Percentiles rank a stretch among this genome's conserved stretches.
phyloP scores from a whole-genome alignment of 2,329 filamentous ascomycete genomes.

The Fusarium sp. region DNA sequence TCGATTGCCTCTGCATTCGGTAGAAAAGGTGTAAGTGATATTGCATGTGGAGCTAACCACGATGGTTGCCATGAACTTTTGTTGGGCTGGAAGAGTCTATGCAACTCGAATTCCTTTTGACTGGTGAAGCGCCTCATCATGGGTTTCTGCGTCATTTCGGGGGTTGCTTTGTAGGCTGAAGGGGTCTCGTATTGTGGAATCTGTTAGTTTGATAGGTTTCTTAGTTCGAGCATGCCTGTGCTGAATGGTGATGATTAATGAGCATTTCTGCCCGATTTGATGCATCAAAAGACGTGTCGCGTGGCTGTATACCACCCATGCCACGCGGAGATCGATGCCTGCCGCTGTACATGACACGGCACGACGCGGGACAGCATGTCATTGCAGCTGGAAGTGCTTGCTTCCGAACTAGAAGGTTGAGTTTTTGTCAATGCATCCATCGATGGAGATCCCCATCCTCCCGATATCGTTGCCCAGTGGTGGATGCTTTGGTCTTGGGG shows the following conservation, averaged over 20 bases:
- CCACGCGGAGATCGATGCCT: slow-evolving; percentile 10
- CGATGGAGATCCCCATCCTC: not conserved
- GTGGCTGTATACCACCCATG: not conserved
- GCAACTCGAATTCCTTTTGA: slow-evolving; percentile 4
- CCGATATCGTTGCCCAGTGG: slow-evolving; percentile 1
- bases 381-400: slow-evolving; percentile 4
- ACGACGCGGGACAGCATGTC: slow-evolving; percentile 15
- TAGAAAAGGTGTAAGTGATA: not conserved
- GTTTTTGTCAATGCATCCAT: not conserved
- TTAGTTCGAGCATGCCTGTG: not conserved
- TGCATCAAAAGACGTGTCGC: not conserved
- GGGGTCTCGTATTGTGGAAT: not conserved
- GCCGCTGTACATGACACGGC: not conserved
- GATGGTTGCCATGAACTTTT: slow-evolving; percentile 15
- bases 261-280: not conserved
- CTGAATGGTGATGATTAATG: not conserved
- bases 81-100: slow-evolving; percentile 11
- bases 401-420: not conserved
- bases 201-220: not conserved
- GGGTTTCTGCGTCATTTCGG: slow-evolving; percentile 18
- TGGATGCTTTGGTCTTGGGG: slow-evolving; percentile 11
- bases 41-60: not conserved
- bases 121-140: not conserved
- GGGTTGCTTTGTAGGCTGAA: not conserved
- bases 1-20: slow-evolving; percentile 9